phyloP scores from a whole-genome alignment of 495 filamentous ascomycete species.

The Penicillium flavigenum region DNA sequence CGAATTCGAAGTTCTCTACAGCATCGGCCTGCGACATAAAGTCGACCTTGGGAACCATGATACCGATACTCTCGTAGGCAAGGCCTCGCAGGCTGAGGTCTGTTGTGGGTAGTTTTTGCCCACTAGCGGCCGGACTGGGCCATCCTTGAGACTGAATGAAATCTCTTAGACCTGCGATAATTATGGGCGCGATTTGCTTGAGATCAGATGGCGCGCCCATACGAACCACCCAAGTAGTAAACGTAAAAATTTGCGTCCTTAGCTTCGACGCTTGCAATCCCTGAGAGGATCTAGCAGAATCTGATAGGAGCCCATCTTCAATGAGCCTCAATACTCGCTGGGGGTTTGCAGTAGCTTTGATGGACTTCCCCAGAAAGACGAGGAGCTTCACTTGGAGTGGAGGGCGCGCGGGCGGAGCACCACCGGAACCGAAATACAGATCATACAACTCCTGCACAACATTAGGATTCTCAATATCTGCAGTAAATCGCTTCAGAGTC shows the following conservation, averaged over 20 bases:
- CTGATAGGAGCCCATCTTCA: slow-evolving; percentile 58
- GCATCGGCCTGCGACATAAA: slow-evolving; percentile 32
- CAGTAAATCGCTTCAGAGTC: slow-evolving; percentile 69
- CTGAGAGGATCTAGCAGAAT: slow-evolving; percentile 47
- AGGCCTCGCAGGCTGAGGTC: slow-evolving; percentile 66
- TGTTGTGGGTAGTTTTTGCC: slow-evolving; percentile 50
- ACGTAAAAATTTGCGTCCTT: slow-evolving; percentile 80
- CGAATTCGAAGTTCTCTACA: slow-evolving; percentile 51
- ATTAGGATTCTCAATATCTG: slow-evolving; percentile 64
- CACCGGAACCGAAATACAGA: slow-evolving; percentile 62
- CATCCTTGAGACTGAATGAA: slow-evolving; percentile 83
- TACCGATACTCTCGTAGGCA: slow-evolving; percentile 82
- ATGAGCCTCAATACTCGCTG: slow-evolving; percentile 66
- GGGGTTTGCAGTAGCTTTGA: slow-evolving; percentile 61
- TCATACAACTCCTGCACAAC: slow-evolving; percentile 64
- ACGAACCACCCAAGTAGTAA: slow-evolving; percentile 82
- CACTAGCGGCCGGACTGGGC: slow-evolving; percentile 60
- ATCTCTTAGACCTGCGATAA: slow-evolving; percentile 68
- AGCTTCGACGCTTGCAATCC: slow-evolving; percentile 73
- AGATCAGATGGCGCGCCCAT: slow-evolving; percentile 62
- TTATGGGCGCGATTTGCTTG: slow-evolving; percentile 61
- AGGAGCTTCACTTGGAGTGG: slow-evolving; percentile 76
- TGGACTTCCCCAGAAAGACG: slow-evolving; percentile 72
- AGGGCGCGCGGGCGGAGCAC: slow-evolving; percentile 56
- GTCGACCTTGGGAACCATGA: slow-evolving; percentile 59